Percentiles rank a stretch among this genome's conserved stretches.
Evolutionary conservation across 129 eudicot genomes (phyloP).

Genomic region (Erigeron canadensis): DNA sequence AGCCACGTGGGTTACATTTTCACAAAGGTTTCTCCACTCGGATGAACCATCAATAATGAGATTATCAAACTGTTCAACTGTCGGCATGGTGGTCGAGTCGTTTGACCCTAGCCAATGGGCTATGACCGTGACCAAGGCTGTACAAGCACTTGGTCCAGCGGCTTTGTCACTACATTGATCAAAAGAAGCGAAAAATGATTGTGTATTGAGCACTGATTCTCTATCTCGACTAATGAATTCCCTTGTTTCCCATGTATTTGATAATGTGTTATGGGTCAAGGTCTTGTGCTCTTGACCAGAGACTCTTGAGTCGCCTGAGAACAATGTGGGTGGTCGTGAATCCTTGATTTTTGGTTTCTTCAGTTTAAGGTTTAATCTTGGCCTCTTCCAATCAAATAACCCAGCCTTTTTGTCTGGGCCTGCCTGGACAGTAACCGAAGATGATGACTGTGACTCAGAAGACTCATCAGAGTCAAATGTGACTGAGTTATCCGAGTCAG

Average conservation of each 20-base stretch:
- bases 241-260: constrained; percentile 48
- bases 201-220: constrained; percentile 46
- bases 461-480: constrained; percentile 30
- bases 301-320: neutral
- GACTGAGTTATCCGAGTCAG: constrained; percentile 36
- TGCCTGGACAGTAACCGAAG: constrained; percentile 15
- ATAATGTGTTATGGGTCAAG: neutral
- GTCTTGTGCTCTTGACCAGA: constrained; percentile 1
- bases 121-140: constrained; percentile 66
- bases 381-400: constrained; percentile 68
- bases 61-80: constrained; percentile 46
- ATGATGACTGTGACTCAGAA: constrained; percentile 27
- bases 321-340: constrained; percentile 14
- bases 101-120: constrained; percentile 69
- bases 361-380: constrained; percentile 40
- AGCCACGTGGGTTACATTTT: constrained; percentile 28
- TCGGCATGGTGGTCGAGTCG: constrained; percentile 37
- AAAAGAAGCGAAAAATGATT: constrained; percentile 63
- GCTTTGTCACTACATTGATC: constrained; percentile 77
- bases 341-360: constrained; percentile 14
- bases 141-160: constrained; percentile 76
- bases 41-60: constrained; percentile 74
- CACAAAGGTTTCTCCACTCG: constrained; percentile 65
- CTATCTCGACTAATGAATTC: constrained; percentile 66
- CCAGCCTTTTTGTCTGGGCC: constrained; percentile 44